These are phyloP conservation scores for Kurtzmaniella natalensis DNA, from an alignment of 1,139 yeast genomes.

Conservation along the genomic window DNA sequence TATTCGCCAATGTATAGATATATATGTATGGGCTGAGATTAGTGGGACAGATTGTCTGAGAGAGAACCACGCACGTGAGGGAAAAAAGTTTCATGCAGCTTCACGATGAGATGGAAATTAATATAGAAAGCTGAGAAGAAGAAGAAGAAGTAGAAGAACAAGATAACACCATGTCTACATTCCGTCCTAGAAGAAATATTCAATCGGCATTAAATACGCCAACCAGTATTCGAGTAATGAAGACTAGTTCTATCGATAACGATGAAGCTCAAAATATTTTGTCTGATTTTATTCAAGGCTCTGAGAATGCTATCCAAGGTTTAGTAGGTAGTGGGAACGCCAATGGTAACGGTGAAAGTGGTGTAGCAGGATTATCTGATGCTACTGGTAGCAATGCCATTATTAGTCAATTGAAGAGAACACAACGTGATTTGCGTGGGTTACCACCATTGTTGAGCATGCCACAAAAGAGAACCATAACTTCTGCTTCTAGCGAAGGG, in stretches of 20 bases:
- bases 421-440: conserved; percentile 71
- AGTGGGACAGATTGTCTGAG: no score
- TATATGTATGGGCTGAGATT: no score
- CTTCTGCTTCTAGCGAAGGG: conserved; percentile 16
- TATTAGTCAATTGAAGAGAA: conserved; percentile 58
- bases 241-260: conserved; percentile 23
- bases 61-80: no score
- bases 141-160: no score
- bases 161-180: conserved; percentile 27
- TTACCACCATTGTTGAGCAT: conserved; percentile 51
- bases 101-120: not conserved
- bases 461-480: conserved; percentile 6
- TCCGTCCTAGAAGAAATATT: conserved; percentile 36
- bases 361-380: conserved; percentile 18
- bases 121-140: not conserved
- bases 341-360: conserved; percentile 4
- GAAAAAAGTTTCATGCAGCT: not conserved
- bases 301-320: conserved; percentile 21
- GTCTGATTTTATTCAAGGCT: conserved; percentile 42
- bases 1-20: no score
- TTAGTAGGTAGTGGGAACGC: conserved; percentile 14
- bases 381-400: conserved; percentile 28
- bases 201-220: conserved; percentile 49
- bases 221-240: conserved; percentile 36
- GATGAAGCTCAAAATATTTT: conserved; percentile 44